Conservation (phyloP, 2,329 filamentous ascomycete species). For the Pseudocercospora fuligena region DNA sequence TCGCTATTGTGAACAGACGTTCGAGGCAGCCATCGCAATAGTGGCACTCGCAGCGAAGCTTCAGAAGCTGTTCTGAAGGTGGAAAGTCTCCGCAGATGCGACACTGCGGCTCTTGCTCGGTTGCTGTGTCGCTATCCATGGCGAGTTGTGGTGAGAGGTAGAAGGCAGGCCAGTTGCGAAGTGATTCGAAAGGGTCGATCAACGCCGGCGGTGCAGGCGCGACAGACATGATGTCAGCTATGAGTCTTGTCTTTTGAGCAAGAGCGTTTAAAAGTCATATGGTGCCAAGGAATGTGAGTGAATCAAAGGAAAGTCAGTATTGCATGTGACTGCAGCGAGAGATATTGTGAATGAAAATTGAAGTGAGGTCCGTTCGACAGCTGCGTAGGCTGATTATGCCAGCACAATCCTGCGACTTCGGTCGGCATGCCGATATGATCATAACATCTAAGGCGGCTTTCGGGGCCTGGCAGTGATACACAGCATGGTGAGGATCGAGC, state of each 20-base stretch:
- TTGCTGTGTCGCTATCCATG: conserved; percentile 5
- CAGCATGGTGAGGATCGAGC: conserved; percentile 7
- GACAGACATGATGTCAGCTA: not conserved
- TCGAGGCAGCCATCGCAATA: conserved; percentile 23
- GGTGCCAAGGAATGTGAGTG: conserved; percentile 4
- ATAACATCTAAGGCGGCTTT: not conserved
- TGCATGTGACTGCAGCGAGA: not conserved
- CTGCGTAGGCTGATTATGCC: conserved; percentile 1
- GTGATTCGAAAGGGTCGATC: conserved; percentile 6
- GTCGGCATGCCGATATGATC: conserved; percentile 4
- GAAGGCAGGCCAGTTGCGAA: conserved; percentile 11
- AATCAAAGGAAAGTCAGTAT: conserved; percentile 7
- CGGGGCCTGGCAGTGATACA: conserved; percentile 9
- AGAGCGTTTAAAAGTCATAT: not conserved
- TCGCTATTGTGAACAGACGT: conserved; percentile 14
- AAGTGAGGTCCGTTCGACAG: not conserved
- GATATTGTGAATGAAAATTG: not conserved
- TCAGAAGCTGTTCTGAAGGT: not conserved
- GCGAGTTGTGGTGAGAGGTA: conserved; percentile 8
- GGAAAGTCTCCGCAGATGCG: conserved; percentile 12
- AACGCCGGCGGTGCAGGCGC: not conserved
- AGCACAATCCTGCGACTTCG: conserved; percentile 7
- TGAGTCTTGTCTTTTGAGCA: not conserved
- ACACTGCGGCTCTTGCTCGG: conserved; percentile 11
- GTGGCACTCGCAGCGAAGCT: conserved; percentile 22